These are phyloP conservation scores for Arthonia radiata DNA, from an alignment of 495 filamentous ascomycete species.

Conservation along the genomic window DNA sequence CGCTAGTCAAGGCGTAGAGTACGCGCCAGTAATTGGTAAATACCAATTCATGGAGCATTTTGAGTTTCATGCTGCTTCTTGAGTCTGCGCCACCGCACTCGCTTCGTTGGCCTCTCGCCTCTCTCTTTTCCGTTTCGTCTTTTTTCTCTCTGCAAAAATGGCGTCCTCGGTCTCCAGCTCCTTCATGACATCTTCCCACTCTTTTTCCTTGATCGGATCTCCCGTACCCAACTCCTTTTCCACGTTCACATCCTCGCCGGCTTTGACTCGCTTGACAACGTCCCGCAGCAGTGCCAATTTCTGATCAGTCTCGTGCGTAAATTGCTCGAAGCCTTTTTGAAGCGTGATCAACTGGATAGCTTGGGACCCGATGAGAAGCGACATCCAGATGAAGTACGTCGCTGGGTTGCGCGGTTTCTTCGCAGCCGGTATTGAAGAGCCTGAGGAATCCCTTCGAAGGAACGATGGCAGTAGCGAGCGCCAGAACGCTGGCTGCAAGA, in stretches of 20 bases:
- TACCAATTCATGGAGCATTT: no score
- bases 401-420: conserved; percentile 75
- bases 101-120: no score
- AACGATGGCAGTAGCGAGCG: conserved; percentile 32
- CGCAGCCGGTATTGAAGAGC: conserved; percentile 10
- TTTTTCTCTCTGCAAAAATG: neutral
- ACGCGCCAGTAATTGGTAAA: no score
- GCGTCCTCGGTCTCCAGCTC: neutral
- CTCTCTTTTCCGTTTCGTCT: neutral
- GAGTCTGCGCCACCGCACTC: no score
- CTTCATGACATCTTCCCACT: conserved; percentile 49
- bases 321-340: conserved; percentile 45
- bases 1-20: no score
- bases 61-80: no score
- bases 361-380: conserved; percentile 77
- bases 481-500: conserved; percentile 42
- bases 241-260: conserved; percentile 77
- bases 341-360: conserved; percentile 74
- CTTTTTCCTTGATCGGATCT: conserved; percentile 43
- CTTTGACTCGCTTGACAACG: conserved; percentile 57
- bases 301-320: conserved; percentile 48
- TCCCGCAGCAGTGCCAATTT: conserved; percentile 56
- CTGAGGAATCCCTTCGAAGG: conserved; percentile 14
- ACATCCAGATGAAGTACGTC: conserved; percentile 78
- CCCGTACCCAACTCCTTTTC: conserved; percentile 62